Conservation (phyloP, 176 grass and related monocot species). For the Carex littledalei region DNA sequence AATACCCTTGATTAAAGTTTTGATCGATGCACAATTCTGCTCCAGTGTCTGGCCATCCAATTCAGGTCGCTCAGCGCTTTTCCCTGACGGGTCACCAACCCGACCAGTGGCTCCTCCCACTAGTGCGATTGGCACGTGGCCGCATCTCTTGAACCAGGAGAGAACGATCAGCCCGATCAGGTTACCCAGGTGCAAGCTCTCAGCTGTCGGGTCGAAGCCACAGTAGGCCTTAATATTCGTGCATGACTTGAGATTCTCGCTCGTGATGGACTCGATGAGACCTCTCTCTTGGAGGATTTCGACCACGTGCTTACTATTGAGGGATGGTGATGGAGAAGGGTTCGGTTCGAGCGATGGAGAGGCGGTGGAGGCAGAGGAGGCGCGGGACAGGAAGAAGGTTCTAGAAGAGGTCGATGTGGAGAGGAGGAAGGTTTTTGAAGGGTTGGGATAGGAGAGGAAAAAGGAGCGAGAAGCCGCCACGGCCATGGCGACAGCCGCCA, state of each 20-base stretch:
- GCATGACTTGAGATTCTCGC: slow-evolving; percentile 42
- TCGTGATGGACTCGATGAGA: slow-evolving; percentile 70
- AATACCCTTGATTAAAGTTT: slow-evolving; percentile 31
- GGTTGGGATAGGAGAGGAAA: slow-evolving; percentile 31
- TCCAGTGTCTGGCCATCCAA: slow-evolving; percentile 42
- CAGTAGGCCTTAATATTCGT: slow-evolving; percentile 65
- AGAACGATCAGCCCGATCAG: slow-evolving; percentile 75
- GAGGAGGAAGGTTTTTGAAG: slow-evolving; percentile 24
- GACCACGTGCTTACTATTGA: slow-evolving; percentile 36
- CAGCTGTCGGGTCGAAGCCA: slow-evolving; percentile 82
- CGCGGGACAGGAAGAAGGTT: slow-evolving; percentile 1
- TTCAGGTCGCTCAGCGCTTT: slow-evolving; percentile 78
- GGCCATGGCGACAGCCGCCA: slow-evolving; percentile 46
- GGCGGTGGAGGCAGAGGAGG: neutral
- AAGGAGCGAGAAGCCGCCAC: slow-evolving; percentile 27
- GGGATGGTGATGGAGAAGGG: neutral
- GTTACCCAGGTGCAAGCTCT: slow-evolving; percentile 89
- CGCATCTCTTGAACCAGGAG: slow-evolving; percentile 91
- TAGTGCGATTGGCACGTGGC: slow-evolving; percentile 66
- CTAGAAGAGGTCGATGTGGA: neutral
- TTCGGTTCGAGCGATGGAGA: slow-evolving; percentile 19
- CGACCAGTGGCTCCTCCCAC: slow-evolving; percentile 77
- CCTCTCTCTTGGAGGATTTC: slow-evolving; percentile 79
- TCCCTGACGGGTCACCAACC: slow-evolving; percentile 75
- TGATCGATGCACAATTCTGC: slow-evolving; percentile 54